Percentiles rank a stretch among this genome's conserved stretches.
Conservation (phyloP, 768 basidiomycete genomes). For the Xanthoconium stramineum region DNA sequence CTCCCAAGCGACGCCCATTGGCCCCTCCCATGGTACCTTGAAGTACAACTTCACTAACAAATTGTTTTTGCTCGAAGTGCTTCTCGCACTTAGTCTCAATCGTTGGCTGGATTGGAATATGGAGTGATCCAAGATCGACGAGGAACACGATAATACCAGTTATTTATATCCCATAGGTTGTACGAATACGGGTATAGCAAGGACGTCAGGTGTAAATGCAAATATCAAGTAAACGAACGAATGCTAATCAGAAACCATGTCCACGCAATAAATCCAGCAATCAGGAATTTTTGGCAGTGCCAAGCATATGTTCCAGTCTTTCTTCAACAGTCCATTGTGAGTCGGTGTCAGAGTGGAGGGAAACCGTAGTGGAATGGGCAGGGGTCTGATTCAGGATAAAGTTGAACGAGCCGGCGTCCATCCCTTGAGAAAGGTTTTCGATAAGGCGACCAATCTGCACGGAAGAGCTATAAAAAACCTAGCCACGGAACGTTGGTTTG, state of each 20-base stretch:
- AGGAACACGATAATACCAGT: constrained; percentile 17
- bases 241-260: constrained; percentile 10
- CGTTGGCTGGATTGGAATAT: constrained; percentile 66
- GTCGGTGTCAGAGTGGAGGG: constrained; percentile 58
- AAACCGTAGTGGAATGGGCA: constrained; percentile 60
- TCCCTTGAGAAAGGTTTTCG: constrained; percentile 75
- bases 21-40: constrained; percentile 60
- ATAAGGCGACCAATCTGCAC: constrained; percentile 82
- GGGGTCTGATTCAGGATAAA: constrained; percentile 46
- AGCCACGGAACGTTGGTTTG: constrained; percentile 9
- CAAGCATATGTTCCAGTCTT: constrained; percentile 69
- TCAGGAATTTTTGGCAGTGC: constrained; percentile 33
- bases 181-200: constrained; percentile 31
- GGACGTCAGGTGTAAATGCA: constrained; percentile 20
- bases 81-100: constrained; percentile 68
- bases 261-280: constrained; percentile 26
- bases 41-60: constrained; percentile 63
- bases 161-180: constrained; percentile 35
- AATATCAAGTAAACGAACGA: constrained; percentile 17
- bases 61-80: constrained; percentile 55
- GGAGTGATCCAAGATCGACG: constrained; percentile 28
- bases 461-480: constrained; percentile 47
- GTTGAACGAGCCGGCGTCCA: constrained; percentile 84
- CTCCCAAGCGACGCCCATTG: constrained; percentile 52
- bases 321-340: constrained; percentile 74